Evolutionary conservation across 441 rosid species (phyloP).

Genomic region (Bocquillonia castaneifolia): DNA sequence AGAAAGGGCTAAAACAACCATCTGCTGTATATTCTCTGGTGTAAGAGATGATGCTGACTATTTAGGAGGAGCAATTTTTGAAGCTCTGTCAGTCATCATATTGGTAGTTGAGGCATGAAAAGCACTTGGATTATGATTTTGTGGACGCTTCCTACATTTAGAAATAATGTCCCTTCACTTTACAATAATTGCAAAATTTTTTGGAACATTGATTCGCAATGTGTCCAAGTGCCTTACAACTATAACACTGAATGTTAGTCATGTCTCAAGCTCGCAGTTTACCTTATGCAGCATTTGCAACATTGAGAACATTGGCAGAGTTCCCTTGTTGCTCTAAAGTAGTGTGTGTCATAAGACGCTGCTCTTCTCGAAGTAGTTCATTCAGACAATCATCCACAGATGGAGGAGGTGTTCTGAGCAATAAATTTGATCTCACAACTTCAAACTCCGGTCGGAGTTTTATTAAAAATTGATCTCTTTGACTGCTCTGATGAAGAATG

Average conservation of each 20-base stretch:
- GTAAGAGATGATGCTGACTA: background rate
- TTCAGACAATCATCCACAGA: background rate
- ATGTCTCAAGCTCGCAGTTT: background rate
- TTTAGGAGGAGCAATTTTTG: background rate
- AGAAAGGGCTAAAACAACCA: background rate
- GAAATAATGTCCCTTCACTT: background rate
- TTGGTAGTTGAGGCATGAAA: background rate
- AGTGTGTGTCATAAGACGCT: background rate
- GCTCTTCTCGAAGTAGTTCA: background rate
- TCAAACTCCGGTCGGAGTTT: background rate
- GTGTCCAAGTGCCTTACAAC: background rate
- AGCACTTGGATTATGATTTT: background rate
- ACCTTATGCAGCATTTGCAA: background rate
- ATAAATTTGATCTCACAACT: background rate
- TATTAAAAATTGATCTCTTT: background rate
- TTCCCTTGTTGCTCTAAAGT: background rate
- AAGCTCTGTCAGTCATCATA: too few species aligned
- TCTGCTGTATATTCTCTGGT: background rate
- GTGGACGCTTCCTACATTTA: background rate
- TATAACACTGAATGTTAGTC: background rate
- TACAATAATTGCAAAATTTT: background rate
- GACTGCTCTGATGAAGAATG: background rate
- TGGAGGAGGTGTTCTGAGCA: background rate
- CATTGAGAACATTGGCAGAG: background rate
- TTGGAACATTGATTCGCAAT: background rate